Base-by-base conservation (phyloP, 495 filamentous ascomycete species). In the Umbilicaria muhlenbergii region DNA sequence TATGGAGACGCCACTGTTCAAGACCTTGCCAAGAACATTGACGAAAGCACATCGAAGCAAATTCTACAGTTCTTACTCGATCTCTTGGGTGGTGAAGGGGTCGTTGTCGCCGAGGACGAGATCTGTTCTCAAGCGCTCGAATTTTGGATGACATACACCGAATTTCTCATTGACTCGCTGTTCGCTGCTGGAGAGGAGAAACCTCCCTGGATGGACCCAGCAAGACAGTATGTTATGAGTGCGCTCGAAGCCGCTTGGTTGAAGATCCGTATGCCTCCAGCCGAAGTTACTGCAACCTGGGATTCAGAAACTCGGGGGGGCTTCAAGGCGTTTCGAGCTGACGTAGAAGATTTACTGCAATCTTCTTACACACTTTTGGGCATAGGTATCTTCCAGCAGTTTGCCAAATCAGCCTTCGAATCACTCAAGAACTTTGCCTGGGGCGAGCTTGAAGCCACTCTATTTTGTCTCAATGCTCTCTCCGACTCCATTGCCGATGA, bases 271-370 rank as follows among this genome's bases (percentile, higher is more conserved):
- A 74, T 74, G 51, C 79, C 79, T 5, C 53, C 70, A 4, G 51
- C 58, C 13, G 58, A 68, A 13, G 42, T 61, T 10, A 52, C 62
- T 11, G 53, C 55, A 24, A 46, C 51, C 5, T 95, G 86, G 88
- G 74, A 78, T 43, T 76, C 78, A 28, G 73, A 81, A 5, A 77
- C 86, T 36, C 74, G 74, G 38, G 65, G 64, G 37, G 80, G 75
- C 34, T 94, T 94, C 56, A 70, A 69, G 44, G 74, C 80, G 33
- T 89, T 86, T 39, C 75, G 91, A 18, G 73, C 78, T 42, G 88
- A 95, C 50, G 81, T 86, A 37, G 73, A 69, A 38, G 87, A 94
- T 58, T 73, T 92, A 47, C 63, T 94, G 2, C 75, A 88, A 42
- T 72, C 82, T 2, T 75, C 80, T 21, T 94, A 83, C 51, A 67